These are phyloP conservation scores for Ceratorhiza oryzae-sativae DNA, from an alignment of 1,284 basidiomycete species.

Conservation along the genomic window DNA sequence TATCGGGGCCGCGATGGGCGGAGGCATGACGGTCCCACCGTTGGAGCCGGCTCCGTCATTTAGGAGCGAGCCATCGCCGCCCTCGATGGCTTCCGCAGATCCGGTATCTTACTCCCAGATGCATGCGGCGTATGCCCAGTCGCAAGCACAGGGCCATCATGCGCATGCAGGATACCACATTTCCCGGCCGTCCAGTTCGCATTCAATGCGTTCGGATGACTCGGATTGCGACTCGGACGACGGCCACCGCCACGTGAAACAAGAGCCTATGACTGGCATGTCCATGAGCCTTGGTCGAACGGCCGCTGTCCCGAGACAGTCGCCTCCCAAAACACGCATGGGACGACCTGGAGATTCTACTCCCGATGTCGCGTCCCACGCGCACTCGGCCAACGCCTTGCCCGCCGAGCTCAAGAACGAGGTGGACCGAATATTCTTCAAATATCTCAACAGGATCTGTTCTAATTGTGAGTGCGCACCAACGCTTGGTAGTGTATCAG, in stretches of 20 bases:
- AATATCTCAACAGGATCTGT: conserved; percentile 88
- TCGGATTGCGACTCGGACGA: conserved; percentile 37
- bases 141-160: conserved; percentile 30
- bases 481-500: background rate
- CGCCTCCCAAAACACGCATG: conserved; percentile 19
- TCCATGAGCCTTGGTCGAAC: background rate
- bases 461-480: conserved; percentile 76
- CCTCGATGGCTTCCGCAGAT: conserved; percentile 7
- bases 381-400: conserved; percentile 61
- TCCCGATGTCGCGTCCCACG: conserved; percentile 2
- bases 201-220: conserved; percentile 28
- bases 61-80: conserved; percentile 25
- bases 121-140: background rate
- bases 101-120: conserved; percentile 25
- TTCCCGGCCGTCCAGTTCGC: conserved; percentile 31
- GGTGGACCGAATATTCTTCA: conserved; percentile 91
- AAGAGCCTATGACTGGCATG: conserved; percentile 15
- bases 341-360: conserved; percentile 15
- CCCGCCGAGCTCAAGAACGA: conserved; percentile 80
- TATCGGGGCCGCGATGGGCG: background rate
- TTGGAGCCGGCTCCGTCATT: conserved; percentile 11
- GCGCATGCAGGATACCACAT: conserved; percentile 23
- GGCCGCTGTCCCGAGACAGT: background rate
- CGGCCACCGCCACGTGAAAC: conserved; percentile 30
- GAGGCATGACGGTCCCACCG: background rate